Base-by-base conservation (phyloP, 225 moss, liverwort and hornwort species). In the Anthoceros angustus region DNA sequence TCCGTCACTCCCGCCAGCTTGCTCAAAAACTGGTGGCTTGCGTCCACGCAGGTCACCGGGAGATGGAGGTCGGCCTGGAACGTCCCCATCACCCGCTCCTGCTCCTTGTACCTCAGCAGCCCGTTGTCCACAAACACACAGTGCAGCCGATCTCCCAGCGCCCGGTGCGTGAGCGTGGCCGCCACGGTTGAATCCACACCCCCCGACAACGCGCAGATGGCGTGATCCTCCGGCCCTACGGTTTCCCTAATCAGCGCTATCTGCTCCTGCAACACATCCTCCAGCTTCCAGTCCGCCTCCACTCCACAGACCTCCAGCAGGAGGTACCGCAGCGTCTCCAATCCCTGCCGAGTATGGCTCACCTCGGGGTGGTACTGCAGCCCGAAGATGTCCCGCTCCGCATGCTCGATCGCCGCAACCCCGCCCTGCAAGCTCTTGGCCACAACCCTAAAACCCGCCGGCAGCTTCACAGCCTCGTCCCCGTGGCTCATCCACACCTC, bases 401-500 rank as follows among this genome's bases (percentile, higher is more conserved):
- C 70, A 41, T 85, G 82, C 68, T 95, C 88, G 62, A 95, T 88
- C n/a, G 94, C 90, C 18, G 90, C 90, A 68, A 90, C 70, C 18
- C 82, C 85, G 9, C 90, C 88, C 72, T 90, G 83, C 60, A 42
- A 66, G 49, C 83, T 95, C 16, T 63, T 79, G 1, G 94, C 90
- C 25, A 86, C 90, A 3, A 90, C 74, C 24, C 62, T 71, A 64
- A 95, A 95, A 23, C 94, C 88, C 2, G 66, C 69, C 9, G 90
- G 94, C 39, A 94, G 74, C 48, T 78, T 72, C 18, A 85, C 79
- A 8, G 90, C 94, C 70, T 94, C 86, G 42, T 94, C 94, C 14
- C 94, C 88, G 41, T 94, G 94, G 68, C 90, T 90, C 94, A 90
- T 94, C 90, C 94, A 94, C 39, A 94, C 90, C 0, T 79, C 85